A percentile compares a stretch with the other conserved stretches of the same genome.
Evolutionary conservation across 2,329 filamentous ascomycete genomes (phyloP).

Genomic region (Tolypocladium album): DNA sequence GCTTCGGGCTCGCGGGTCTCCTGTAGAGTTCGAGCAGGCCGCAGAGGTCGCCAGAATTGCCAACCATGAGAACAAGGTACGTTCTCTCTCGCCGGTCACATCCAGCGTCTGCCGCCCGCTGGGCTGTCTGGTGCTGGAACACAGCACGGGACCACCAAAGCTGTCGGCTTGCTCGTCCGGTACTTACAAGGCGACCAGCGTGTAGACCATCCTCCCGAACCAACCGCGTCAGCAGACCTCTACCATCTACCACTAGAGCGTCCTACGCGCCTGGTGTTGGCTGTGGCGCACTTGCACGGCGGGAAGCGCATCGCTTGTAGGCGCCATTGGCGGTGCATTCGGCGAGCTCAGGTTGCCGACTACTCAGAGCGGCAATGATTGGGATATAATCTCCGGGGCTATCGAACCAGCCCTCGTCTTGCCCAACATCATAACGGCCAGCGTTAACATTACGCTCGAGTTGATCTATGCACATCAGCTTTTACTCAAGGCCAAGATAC

Average conservation of each 20-base stretch:
- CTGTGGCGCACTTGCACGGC: conserved; percentile 41
- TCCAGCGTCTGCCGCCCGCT: conserved; percentile 13
- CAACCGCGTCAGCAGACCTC: no score
- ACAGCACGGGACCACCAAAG: no score
- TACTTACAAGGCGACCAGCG: no score
- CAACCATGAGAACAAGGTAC: conserved; percentile 35
- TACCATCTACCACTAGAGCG: no score
- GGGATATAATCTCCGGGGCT: no score
- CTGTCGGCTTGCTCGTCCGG: no score
- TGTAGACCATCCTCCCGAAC: no score
- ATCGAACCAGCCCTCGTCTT: conserved; percentile 37
- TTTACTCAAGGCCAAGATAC: conserved; percentile 7
- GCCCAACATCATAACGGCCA: conserved; percentile 30
- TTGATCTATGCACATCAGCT: background rate
- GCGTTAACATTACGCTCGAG: background rate
- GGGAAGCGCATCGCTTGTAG: conserved; percentile 22
- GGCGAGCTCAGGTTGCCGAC: conserved; percentile 5
- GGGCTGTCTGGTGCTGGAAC: conserved; percentile 9
- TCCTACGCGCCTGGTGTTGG: conserved; percentile 10
- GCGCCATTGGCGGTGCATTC: conserved; percentile 1
- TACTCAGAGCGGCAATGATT: no score
- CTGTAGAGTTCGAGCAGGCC: conserved; percentile 18
- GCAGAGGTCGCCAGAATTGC: conserved; percentile 24
- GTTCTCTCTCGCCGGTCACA: conserved; percentile 29
- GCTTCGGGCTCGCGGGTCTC: conserved; percentile 11